phyloP scores from a whole-genome alignment of 2,329 filamentous ascomycete species.

The Diaporthe vexans region DNA sequence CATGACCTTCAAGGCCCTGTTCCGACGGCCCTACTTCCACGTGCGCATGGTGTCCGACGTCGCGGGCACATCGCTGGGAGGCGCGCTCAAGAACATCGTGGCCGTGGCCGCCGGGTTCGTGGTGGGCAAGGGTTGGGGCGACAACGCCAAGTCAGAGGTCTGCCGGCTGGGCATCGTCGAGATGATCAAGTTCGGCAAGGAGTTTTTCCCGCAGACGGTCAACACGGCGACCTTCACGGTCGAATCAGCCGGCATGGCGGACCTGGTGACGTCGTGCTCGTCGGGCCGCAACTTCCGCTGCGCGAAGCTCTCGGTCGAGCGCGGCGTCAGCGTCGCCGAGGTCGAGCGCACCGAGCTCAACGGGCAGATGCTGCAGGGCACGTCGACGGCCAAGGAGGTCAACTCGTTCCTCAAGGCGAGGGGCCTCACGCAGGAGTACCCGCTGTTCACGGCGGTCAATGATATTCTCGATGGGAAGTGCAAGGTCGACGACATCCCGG shows the following conservation, averaged over 20 bases:
- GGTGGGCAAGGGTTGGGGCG: constrained; percentile 95
- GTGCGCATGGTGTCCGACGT: constrained; percentile 94
- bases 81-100: constrained; percentile 97
- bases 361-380: constrained; percentile 97
- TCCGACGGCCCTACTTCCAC: constrained; percentile 98
- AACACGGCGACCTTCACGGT: constrained; percentile 93
- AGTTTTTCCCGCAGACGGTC: constrained; percentile 89
- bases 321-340: constrained; percentile 84
- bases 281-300: constrained; percentile 95
- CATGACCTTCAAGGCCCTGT: constrained; percentile 84
- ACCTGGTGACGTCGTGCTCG: constrained; percentile 93
- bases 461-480: constrained; percentile 83
- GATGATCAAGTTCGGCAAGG: constrained; percentile 95
- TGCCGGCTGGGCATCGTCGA: constrained; percentile 97
- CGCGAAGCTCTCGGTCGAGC: constrained; percentile 87
- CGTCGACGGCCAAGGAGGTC: constrained; percentile 90
- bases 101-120: constrained; percentile 95
- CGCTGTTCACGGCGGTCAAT: constrained; percentile 91
- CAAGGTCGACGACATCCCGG: constrained; percentile 85
- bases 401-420: constrained; percentile 87
- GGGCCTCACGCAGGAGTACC: constrained; percentile 86
- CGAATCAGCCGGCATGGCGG: constrained; percentile 93
- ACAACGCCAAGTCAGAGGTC: constrained; percentile 98
- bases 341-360: constrained; percentile 93
- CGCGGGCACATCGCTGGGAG: constrained; percentile 94